A percentile compares a stretch with the other conserved stretches of the same genome.
Conservation (phyloP, 2,329 filamentous ascomycete genomes). For the Xylariaceae sp. region DNA sequence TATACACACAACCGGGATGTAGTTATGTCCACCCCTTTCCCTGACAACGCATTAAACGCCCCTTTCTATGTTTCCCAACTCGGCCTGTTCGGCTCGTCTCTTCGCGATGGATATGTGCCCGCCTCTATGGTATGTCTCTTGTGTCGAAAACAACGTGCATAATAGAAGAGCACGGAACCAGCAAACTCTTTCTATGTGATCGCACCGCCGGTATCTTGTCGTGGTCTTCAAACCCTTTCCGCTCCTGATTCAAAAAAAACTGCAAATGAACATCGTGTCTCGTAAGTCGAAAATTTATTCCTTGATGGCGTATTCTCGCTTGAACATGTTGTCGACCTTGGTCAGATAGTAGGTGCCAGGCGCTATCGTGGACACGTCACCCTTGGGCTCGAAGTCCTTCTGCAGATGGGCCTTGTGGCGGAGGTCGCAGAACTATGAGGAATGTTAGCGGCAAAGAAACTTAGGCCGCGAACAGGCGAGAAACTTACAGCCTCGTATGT, state of each 20-base stretch:
- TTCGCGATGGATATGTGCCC: not conserved
- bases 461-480: not conserved
- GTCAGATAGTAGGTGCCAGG: slow-evolving; percentile 72
- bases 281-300: slow-evolving; percentile 41
- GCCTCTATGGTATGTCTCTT: not conserved
- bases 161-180: not conserved
- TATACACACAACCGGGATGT: too few relatives aligned
- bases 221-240: too few relatives aligned
- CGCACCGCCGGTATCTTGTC: not conserved
- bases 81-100: not conserved
- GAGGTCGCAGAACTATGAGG: slow-evolving; percentile 64
- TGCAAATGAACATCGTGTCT: slow-evolving; percentile 17
- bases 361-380: slow-evolving; percentile 59
- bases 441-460: slow-evolving; percentile 23
- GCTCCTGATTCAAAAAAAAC: slow-evolving; percentile 17
- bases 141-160: not conserved
- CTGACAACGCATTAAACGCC: too few relatives aligned
- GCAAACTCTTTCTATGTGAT: not conserved
- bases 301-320: slow-evolving; percentile 71
- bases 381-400: slow-evolving; percentile 69
- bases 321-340: slow-evolving; percentile 81
- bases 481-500: slow-evolving; percentile 66
- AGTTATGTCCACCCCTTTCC: too few relatives aligned
- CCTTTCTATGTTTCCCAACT: not conserved
- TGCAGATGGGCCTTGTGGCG: slow-evolving; percentile 79